These are phyloP conservation scores for Chaetoceros muelleri DNA, from an alignment of 108 stramenopile genomes.

Conservation along the genomic window DNA sequence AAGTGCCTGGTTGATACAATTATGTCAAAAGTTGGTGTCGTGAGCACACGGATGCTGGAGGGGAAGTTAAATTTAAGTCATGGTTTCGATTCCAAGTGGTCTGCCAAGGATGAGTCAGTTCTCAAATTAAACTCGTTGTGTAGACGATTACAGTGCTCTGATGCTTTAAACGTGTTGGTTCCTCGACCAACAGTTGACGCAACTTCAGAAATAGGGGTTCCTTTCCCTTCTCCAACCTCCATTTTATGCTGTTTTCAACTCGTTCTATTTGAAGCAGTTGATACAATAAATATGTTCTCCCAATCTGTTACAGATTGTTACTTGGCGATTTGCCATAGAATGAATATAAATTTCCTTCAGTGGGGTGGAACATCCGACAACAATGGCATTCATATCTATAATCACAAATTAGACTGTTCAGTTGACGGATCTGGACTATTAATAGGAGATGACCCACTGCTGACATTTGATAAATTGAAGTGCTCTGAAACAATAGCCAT, in stretches of 20 bases:
- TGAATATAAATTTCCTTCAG: conserved; percentile 35
- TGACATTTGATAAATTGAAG: conserved; percentile 64
- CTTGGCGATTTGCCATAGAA: conserved; percentile 50
- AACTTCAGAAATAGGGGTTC: conserved; percentile 3
- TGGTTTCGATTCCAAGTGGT: conserved; percentile 11
- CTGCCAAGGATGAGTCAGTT: not conserved
- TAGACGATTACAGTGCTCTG: conserved; percentile 46
- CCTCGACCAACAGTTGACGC: conserved; percentile 12
- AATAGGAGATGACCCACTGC: conserved; percentile 24
- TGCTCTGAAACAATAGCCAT: conserved; percentile 84
- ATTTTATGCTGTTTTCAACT: too few relatives aligned
- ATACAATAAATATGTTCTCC: conserved; percentile 7
- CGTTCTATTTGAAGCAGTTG: too few relatives aligned
- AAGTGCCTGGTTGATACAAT: not conserved
- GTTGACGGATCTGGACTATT: conserved; percentile 6
- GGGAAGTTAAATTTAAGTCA: not conserved
- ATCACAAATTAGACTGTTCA: conserved; percentile 17
- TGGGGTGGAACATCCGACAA: conserved; percentile 55
- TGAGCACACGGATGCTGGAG: conserved; percentile 17
- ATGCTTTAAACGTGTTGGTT: conserved; percentile 47
- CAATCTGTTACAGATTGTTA: conserved; percentile 28
- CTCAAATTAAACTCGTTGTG: not conserved
- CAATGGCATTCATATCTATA: conserved; percentile 33
- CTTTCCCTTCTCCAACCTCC: too few relatives aligned
- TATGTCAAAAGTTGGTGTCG: too few relatives aligned